Percentiles rank a stretch among this genome's conserved stretches.
These are phyloP conservation scores for Trypanosoma vivax DNA, from an alignment of 208 protist genomes.

Conservation along the genomic window DNA sequence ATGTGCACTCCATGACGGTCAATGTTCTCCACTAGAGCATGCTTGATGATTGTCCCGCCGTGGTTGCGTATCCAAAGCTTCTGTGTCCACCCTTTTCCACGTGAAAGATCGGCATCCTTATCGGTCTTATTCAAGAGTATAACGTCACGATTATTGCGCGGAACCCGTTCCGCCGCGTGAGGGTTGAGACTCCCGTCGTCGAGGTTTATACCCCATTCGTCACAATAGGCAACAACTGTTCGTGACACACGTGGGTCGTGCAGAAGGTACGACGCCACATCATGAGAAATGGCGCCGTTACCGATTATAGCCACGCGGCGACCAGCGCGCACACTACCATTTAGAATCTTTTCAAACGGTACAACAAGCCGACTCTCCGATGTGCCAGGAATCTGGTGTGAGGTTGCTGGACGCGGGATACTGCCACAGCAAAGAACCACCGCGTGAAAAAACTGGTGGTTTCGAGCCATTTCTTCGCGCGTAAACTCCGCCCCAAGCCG, in stretches of 20 bases:
- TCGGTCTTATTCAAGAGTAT: constrained; percentile 70
- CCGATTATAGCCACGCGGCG: constrained; percentile 77
- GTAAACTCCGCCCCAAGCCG: constrained; percentile 68
- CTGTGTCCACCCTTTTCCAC: constrained; percentile 72
- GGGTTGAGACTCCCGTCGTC: constrained; percentile 38
- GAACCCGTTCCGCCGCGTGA: constrained; percentile 22
- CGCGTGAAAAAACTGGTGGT: constrained; percentile 80
- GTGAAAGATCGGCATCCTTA: constrained; percentile 73
- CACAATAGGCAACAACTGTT: constrained; percentile 46
- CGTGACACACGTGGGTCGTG: constrained; percentile 81
- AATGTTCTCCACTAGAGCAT: constrained; percentile 61
- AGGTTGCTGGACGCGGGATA: constrained; percentile 53
- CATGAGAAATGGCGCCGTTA: constrained; percentile 79
- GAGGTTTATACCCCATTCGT: constrained; percentile 84
- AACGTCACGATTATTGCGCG: constrained; percentile 76
- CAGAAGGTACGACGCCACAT: constrained; percentile 78
- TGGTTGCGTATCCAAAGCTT: constrained; percentile 79
- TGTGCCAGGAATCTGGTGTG: constrained; percentile 59
- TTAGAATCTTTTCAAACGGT: constrained; percentile 66
- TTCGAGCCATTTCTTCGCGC: constrained; percentile 64
- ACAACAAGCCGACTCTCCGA: constrained; percentile 60
- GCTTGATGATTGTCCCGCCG: constrained; percentile 56
- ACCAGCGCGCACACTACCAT: constrained; percentile 69
- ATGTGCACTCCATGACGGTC: constrained; percentile 60
- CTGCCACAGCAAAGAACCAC: constrained; percentile 71